Base-by-base conservation (phyloP, 2,329 filamentous ascomycete species). In the Beauveria australis region DNA sequence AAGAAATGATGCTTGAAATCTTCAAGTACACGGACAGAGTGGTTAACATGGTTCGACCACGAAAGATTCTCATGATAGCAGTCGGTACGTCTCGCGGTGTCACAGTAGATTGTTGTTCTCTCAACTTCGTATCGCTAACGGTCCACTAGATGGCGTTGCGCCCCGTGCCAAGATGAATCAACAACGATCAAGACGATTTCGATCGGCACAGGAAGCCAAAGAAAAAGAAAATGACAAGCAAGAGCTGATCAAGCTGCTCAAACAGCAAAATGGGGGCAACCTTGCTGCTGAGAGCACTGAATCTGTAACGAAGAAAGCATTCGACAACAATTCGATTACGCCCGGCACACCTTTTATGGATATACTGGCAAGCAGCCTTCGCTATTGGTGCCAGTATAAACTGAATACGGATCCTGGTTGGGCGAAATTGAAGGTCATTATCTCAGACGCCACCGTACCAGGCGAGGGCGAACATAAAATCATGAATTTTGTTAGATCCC, bases 161-260 rank as follows among this genome's bases (percentile, higher is more conserved):
- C 95, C 94, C 52, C 89, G 94, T 73, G 95, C 95, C 62, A 99
- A 99, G 77, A 99, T 99, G 94, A 99, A 99, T 73, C 95, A 99
- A 73, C 94, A 99, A 77, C 91, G 94, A 64, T 96, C 94, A 47
- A 86, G 94, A 74, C 91, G 94, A 69, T 99, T 99, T 77, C 88
- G 94, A 64, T 89, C 93, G 24, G 94, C 92, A 2, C 91, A 93
- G 73, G 94, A 99, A 73, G 94, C 94, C 18, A 87, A 91, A 70
- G 92, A 97, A 72, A 96, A 97, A 72, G 92, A 95, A 70, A 86
- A 89, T 61, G 91, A 97, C 71, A 96, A 95, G 70, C 86, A 89
- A 64, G 91, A 96, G 72, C 87, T 97, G 53, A 79, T 92, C 62
- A 92, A 93, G 68, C 79, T 96, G 72, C 80, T 97, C 59, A 89